phyloP scores from a whole-genome alignment of 805 yeast species.

The Sugiyamaella valdiviana region DNA sequence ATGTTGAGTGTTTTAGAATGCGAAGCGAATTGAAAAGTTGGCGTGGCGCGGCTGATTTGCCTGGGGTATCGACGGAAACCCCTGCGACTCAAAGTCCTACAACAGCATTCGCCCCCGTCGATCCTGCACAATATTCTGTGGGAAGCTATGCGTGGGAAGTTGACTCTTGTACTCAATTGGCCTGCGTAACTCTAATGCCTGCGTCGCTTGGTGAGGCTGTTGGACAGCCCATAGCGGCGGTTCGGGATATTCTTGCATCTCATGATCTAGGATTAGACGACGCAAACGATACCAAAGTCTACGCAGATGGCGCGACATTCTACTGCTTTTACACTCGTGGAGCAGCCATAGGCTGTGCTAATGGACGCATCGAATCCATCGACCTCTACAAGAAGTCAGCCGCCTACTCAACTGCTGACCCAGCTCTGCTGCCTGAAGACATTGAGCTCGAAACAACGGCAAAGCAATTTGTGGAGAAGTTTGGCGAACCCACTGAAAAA shows the following conservation, averaged over 20 bases:
- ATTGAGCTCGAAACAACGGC: slow-evolving; percentile 26
- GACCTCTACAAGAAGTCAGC: slow-evolving; percentile 32
- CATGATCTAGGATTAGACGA: neutral
- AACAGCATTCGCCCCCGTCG: neutral
- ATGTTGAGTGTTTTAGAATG: neutral
- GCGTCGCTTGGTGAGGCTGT: too few relatives aligned
- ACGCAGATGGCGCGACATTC: slow-evolving; percentile 15
- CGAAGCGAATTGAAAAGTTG: neutral
- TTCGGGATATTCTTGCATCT: too few relatives aligned
- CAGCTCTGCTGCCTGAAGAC: slow-evolving; percentile 3
- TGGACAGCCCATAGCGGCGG: neutral
- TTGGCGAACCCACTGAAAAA: slow-evolving; percentile 39
- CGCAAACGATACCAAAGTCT: slow-evolving; percentile 9
- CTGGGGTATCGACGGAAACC: neutral
- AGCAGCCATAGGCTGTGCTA: slow-evolving; percentile 15
- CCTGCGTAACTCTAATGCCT: too few relatives aligned
- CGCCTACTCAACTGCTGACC: slow-evolving; percentile 17
- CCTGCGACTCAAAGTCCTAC: too few relatives aligned
- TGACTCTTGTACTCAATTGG: too few relatives aligned
- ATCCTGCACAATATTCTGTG: too few relatives aligned
- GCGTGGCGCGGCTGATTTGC: neutral
- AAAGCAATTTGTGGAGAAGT: slow-evolving; percentile 27
- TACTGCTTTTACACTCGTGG: slow-evolving; percentile 21
- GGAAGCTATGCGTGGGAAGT: too few relatives aligned
- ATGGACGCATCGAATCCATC: slow-evolving; percentile 28